Base-by-base conservation (phyloP, 176 grass and related monocot species). In the Triticum turgidum region DNA sequence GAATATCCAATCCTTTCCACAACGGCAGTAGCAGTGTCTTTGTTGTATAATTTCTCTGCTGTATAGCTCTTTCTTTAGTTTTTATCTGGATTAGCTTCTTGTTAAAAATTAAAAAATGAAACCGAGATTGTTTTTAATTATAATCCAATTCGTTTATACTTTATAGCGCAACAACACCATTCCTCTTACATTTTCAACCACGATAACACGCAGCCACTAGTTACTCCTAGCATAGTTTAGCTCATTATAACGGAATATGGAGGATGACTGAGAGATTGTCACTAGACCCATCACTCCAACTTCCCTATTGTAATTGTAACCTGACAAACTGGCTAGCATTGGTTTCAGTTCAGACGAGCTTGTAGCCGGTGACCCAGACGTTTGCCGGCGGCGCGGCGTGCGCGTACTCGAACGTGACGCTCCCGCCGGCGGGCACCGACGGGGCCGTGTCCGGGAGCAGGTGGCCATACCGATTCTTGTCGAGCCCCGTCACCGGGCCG, bases 301-400 rank as follows among this genome's bases (percentile, higher is more conserved):
- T 76, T 37, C 74, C 72, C 65, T 78, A 25, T 17, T 25, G 6
- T 83, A 47, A 25, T 17, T 25, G 6, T 83, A 47, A 87, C 44
- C 80, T 89, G 56, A 74, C 44, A 73, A 86, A 41, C 58, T 74
- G 69, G 69, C 76, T 79, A 76, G 64, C 77, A 83, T 42, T 86
- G 7, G 1, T 30, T 61, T 38, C 58, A 29, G 61, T 79, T 77
- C 78, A 95, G 74, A 94, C 34, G 65, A 98, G 82, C 59, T 92
- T 98, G 81, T 94, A 98, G 69, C 93, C 93, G 21, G 86, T 91
- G 61, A 98, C 81, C 90, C 88, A 89, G 41, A 98, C 84, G 66
- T 83, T 80, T 0, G 93, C 96, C 2, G 91, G 91, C 24, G 90
- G 77, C 45, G 91, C 88, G 0, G 91, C 69, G 25, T 95, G 91